phyloP scores from a whole-genome alignment of 2,329 filamentous ascomycete species.

The Colletotrichum aenigma region DNA sequence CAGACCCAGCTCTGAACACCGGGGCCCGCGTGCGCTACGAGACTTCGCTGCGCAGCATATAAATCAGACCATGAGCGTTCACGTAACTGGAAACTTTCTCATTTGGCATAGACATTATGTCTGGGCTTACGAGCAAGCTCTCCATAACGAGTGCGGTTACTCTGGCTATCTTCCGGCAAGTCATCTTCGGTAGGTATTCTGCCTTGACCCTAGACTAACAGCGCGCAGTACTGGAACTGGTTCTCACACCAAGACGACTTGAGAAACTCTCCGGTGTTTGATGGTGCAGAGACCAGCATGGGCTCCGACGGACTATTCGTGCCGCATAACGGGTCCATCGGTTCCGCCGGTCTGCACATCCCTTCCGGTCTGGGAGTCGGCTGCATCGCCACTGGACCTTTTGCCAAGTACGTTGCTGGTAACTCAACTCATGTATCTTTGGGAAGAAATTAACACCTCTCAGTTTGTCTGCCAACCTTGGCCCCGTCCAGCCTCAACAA shows the following conservation, averaged over 20 bases:
- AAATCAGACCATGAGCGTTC: too few species aligned
- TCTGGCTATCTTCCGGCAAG: too few species aligned
- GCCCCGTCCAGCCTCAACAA: constrained; percentile 27
- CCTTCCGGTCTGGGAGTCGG: constrained; percentile 40
- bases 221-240: too few species aligned
- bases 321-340: constrained; percentile 23
- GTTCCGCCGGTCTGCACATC: constrained; percentile 22
- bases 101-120: too few species aligned
- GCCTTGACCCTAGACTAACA: rapidly evolving
- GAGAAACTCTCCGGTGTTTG: constrained; percentile 37
- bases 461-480: constrained; percentile 29
- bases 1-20: too few species aligned
- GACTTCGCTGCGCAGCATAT: too few species aligned
- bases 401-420: constrained; percentile 13
- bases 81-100: too few species aligned
- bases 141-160: too few species aligned
- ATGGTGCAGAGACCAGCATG: constrained; percentile 41
- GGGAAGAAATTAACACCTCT: rapidly evolving
- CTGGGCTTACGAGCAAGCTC: too few species aligned
- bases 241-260: background rate
- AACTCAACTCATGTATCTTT: rapidly evolving
- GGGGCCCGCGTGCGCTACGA: rapidly evolving
- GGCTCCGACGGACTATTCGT: constrained; percentile 39
- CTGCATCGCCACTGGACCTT: constrained; percentile 34
- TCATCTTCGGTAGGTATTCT: too few species aligned